Evolutionary conservation across 2,329 filamentous ascomycete genomes (phyloP), one percentile per base, ranked within the genome.

Genomic region (Purpureocillium lavendulum): DNA sequence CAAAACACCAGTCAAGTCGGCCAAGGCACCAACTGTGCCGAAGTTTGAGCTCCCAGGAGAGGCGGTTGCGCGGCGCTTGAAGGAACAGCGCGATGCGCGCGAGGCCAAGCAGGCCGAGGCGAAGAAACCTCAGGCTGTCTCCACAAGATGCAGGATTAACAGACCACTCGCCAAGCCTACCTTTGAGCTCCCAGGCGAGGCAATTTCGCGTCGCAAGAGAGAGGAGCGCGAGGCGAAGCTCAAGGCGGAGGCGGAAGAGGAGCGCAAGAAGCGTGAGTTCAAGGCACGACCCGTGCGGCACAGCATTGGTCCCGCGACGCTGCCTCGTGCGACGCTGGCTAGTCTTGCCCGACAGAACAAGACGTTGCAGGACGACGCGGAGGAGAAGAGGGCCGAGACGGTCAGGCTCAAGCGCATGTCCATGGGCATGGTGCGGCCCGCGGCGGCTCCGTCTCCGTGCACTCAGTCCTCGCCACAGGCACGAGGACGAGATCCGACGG

Each of bases 101-200:
- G 56, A 61, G 40, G 57, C 63, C 28, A 57, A 56, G 38, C 54
- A 62, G 36, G 55, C 57, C 31, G 58, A 59, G 21, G 49, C 59
- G 42, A 53, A 51, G 41, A 60, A 58, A 41, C 48, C 56, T 35
- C 51, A 53, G 30, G 54, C 63, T 30, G 58, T 66, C 38, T 60
- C 67, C 3, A 60, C 65, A 40, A 67, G 69, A 42, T 58, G 66
- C 36, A 75, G 68, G 50, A 73, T 70, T 15, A 65, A 57, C 35
- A 80, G 70, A 48, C 57, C 63, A n/a, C 65, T 69, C 14, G 73
- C 73, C 1, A 68, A 67, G 17, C 67, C 78, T 10, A 68, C 60
- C 6, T 82, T 82, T 57, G 76, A 81, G 57, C 65, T 83, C 33
- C 77, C 78, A 0, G 77, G 78, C 8, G 79, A 82, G 50, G 73